Conservation (phyloP, 495 filamentous ascomycete genomes). For the Rhypophila decipiens region DNA sequence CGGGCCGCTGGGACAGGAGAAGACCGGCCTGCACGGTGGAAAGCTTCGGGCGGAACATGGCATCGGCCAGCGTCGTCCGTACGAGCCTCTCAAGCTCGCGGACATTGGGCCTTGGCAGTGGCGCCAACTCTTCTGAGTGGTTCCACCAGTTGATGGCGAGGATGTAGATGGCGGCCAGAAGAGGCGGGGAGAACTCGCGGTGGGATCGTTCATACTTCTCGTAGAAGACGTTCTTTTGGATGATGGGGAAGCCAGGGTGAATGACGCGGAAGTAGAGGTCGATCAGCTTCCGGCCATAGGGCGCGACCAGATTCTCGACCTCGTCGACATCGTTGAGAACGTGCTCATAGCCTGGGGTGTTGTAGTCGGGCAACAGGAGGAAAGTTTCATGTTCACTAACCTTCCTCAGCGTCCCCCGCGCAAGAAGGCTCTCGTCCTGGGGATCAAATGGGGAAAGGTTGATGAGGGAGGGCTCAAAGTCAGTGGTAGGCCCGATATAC, state of each 20-base stretch:
- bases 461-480: slow-evolving; percentile 67
- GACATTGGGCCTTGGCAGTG: slow-evolving; percentile 64
- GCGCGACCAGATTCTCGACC: slow-evolving; percentile 76
- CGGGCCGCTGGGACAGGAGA: slow-evolving; percentile 80
- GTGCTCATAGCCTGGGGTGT: slow-evolving; percentile 55
- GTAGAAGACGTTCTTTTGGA: slow-evolving; percentile 80
- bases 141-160: slow-evolving; percentile 88
- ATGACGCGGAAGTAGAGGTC: slow-evolving; percentile 84
- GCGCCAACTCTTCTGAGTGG: slow-evolving; percentile 59
- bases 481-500: slow-evolving; percentile 62
- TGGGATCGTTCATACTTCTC: slow-evolving; percentile 75
- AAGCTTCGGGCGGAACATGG: slow-evolving; percentile 79
- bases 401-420: slow-evolving; percentile 65
- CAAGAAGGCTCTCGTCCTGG: slow-evolving; percentile 62
- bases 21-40: slow-evolving; percentile 90
- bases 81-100: slow-evolving; percentile 71
- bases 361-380: slow-evolving; percentile 64
- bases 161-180: slow-evolving; percentile 85
- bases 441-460: slow-evolving; percentile 65
- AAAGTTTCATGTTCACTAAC: slow-evolving; percentile 82
- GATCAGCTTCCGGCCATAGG: slow-evolving; percentile 72
- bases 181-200: slow-evolving; percentile 70
- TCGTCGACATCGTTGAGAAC: slow-evolving; percentile 61
- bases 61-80: slow-evolving; percentile 62
- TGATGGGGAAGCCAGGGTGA: slow-evolving; percentile 84